Base-by-base conservation (phyloP, 352 stramenopile genomes). In the Pythium folliculosum region DNA sequence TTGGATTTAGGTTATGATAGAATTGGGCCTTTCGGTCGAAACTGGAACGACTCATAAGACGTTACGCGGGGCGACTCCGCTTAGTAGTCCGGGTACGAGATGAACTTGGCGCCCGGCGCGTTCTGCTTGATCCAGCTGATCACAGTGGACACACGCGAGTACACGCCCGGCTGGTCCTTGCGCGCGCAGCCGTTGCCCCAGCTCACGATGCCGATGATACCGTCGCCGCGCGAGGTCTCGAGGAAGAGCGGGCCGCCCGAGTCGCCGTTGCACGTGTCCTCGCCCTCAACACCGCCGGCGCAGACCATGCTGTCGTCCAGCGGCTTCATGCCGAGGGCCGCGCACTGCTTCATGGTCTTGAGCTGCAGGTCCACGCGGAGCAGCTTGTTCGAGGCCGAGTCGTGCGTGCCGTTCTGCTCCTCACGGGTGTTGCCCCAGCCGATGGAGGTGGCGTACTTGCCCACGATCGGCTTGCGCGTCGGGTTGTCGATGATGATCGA, bases 341-440 rank as follows among this genome's bases (percentile, higher is more conserved):
- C 44, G 27, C 50, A 56, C 50, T 56, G 25, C n/a, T 21, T 43
- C 50, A 30, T 25, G 14, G 25, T 56, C 12, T 27, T 25, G 50
- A 56, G 10, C 50, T 38, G 23, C 2, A 56, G 16, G 25, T 56
- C 50, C 17, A 56, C 27, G 23, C 50, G 50, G 12, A 56, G 50
- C 25, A 56, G 50, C 6, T 21, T 56, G 44, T 62, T 68, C 17
- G 61, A 68, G 22, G 40, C 51, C n/a, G 52, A 49, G 43, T 27
- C 40, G 61, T 61, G 60, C 16, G 60, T 66, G 60, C 60, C 49
- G 60, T 43, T 50, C 49, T 27, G 25, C 60, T 66, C 60, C 27
- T 62, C 51, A 22, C 45, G 25, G 19, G 52, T 55, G 61, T 56
- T 68, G 27, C 61, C 61, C 61, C 61, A 68, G 25, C 61, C 61